phyloP scores from a whole-genome alignment of 192 early-diverging fungal species.

The Rhizophagus clarus region DNA sequence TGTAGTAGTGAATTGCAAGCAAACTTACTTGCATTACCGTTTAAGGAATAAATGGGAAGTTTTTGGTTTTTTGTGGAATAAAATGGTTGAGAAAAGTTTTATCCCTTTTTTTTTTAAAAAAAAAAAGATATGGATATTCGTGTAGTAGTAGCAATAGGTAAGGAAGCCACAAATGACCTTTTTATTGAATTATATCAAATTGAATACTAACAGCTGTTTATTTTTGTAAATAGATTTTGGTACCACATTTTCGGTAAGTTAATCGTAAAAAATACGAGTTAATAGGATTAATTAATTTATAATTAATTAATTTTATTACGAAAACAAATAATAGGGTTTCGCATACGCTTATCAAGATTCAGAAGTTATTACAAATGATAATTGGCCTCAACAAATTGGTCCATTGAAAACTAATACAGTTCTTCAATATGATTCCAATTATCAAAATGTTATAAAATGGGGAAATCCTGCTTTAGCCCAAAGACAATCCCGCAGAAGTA shows the following conservation, averaged over 20 bases:
- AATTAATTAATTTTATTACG: no score
- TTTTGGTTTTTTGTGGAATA: no score
- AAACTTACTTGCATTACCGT: no score
- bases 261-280: no score
- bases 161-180: background rate
- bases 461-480: background rate
- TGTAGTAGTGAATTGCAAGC: no score
- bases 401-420: slow-evolving; percentile 16
- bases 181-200: background rate
- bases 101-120: no score
- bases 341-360: background rate
- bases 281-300: no score
- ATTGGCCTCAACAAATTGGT: background rate
- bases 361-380: slow-evolving; percentile 5
- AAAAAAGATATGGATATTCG: slow-evolving; percentile 5
- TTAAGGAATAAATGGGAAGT: no score
- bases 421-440: slow-evolving; percentile 7
- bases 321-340: no score
- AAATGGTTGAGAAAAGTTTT: no score
- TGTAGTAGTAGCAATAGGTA: slow-evolving; percentile 5
- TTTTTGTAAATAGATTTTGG: background rate
- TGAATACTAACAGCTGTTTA: no score
- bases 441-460: background rate
- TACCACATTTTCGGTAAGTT: slow-evolving; percentile 5
- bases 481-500: background rate